Percentiles rank a stretch among this genome's conserved stretches.
Conservation (phyloP, 2,329 filamentous ascomycete genomes). For the Sporothrix phasma region DNA sequence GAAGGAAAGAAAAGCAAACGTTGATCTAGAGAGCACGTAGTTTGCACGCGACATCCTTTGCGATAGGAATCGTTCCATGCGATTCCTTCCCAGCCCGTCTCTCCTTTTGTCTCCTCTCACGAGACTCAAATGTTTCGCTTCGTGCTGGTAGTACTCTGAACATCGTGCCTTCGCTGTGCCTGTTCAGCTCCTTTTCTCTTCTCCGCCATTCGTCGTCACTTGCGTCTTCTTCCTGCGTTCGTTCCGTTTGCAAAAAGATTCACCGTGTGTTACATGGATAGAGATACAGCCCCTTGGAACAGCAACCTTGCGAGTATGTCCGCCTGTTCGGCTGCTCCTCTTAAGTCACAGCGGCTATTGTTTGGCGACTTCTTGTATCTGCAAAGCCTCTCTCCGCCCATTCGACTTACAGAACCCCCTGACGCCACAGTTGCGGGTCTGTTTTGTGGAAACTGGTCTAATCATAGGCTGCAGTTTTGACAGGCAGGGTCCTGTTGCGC, state of each 20-base stretch:
- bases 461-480: not conserved
- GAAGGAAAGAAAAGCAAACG: too few relatives aligned
- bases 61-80: not conserved
- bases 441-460: not conserved
- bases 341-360: too few relatives aligned
- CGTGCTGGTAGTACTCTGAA: too few relatives aligned
- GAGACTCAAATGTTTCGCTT: not conserved
- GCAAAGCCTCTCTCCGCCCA: not conserved
- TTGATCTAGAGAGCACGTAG: not conserved
- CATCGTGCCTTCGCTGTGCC: not conserved
- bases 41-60: not conserved
- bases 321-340: too few relatives aligned
- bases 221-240: not conserved
- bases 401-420: not conserved
- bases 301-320: not conserved
- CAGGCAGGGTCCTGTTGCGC: conserved; percentile 10
- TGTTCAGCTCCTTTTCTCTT: not conserved
- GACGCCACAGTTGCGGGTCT: not conserved
- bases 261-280: too few relatives aligned
- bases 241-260: not conserved
- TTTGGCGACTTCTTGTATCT: too few relatives aligned
- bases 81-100: not conserved
- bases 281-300: not conserved
- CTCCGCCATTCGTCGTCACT: not conserved
- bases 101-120: not conserved